A percentile compares a stretch with the other conserved stretches of the same genome.
Conservation (phyloP, 345 rosid genomes). For the Populus simonii region DNA sequence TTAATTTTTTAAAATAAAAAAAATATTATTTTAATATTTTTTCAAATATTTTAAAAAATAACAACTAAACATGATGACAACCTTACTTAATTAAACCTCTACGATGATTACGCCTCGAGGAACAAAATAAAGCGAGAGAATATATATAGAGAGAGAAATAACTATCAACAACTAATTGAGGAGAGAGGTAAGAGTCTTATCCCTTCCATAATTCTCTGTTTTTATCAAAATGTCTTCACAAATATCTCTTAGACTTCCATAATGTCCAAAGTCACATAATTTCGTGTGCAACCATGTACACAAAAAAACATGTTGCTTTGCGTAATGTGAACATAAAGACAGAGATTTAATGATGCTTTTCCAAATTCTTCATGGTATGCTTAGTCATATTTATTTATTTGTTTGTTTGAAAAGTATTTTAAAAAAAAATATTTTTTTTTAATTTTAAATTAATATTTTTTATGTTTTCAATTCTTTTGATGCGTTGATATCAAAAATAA, state of each 20-base stretch:
- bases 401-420: too few relatives aligned
- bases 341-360: not conserved
- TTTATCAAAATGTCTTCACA: not conserved
- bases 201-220: not conserved
- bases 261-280: not conserved
- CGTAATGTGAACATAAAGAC: not conserved
- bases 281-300: not conserved
- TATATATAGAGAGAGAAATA: not conserved
- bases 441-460: too few relatives aligned
- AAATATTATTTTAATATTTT: too few relatives aligned
- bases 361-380: not conserved
- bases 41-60: too few relatives aligned
- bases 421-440: too few relatives aligned
- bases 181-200: not conserved
- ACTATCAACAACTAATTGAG: not conserved
- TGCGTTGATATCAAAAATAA: rapidly evolving
- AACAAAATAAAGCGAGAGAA: not conserved
- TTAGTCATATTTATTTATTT: too few relatives aligned
- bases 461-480: too few relatives aligned
- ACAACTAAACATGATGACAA: too few relatives aligned
- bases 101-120: too few relatives aligned
- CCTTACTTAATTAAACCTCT: too few relatives aligned
- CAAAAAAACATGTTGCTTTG: not conserved
- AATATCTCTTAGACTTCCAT: not conserved
- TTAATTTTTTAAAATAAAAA: too few relatives aligned